Conservation (phyloP, 441 rosid genomes). For the Populus hybrid region DNA sequence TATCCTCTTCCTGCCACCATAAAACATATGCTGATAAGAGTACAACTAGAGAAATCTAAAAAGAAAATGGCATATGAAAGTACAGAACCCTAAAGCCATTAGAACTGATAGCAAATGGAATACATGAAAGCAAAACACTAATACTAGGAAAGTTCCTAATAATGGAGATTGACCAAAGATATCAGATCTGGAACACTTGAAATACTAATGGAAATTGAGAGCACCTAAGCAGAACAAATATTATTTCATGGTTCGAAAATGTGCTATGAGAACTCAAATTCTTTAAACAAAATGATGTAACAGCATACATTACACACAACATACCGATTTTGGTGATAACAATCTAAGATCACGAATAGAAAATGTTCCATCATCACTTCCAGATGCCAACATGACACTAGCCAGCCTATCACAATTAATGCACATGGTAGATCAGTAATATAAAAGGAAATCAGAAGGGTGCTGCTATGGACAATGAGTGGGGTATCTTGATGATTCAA, state of each 20-base stretch:
- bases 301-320: neutral
- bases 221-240: neutral
- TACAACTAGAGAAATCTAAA: neutral
- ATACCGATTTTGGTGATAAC: slow-evolving; percentile 26
- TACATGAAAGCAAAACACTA: neutral
- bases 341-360: slow-evolving; percentile 87
- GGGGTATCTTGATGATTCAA: slow-evolving; percentile 2
- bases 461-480: neutral
- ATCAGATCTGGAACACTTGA: neutral
- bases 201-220: neutral
- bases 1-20: slow-evolving; percentile 57
- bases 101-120: neutral
- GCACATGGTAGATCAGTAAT: slow-evolving; percentile 14
- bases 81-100: neutral
- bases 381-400: slow-evolving; percentile 91
- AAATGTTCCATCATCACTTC: slow-evolving; percentile 93
- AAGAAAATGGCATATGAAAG: neutral
- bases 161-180: neutral
- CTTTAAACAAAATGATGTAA: neutral
- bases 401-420: slow-evolving; percentile 59
- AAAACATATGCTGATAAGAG: neutral
- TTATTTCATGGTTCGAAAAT: neutral
- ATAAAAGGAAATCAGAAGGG: neutral
- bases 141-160: neutral
- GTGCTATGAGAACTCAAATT: neutral